Evolutionary conservation across 768 basidiomycete genomes (phyloP), one percentile per base, ranked within the genome.

Genomic region (Chalciporus chontae): DNA sequence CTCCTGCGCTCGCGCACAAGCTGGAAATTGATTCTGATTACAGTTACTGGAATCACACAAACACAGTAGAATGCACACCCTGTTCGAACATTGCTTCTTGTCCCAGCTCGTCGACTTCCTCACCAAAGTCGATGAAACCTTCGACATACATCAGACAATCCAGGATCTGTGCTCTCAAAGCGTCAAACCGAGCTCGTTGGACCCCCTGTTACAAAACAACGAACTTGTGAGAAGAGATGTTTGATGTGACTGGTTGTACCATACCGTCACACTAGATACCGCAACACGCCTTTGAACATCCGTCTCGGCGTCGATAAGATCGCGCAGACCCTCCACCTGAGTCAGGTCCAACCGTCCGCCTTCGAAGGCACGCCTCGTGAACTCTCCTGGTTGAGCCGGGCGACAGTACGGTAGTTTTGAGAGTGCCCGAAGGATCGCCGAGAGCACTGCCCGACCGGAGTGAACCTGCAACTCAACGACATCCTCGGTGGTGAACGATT

Each of bases 51-150:
- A 51, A 4, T 7, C 50, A 43, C 43, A 27, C 36, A 27, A 15
- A 17, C 17, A 42, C 27, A 50, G 18, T 29, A 11, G 29, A 38
- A 67, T 4, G 48, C 59, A 3, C 21, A 88, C 92, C 89, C 71
- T 79, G 73, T 9, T 84, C 84, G 55, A 80, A 83, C 17, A 91
- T 82, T 8, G 77, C 84, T n/a, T 87, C 86, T 60, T 94, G 66
- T 8, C 68, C 91, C 36, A 94, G 79, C 31, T 90, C 88, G 60
- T 94, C 93, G 13, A 69, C 61, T 24, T 85, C 88, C 69, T 96
- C 93, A 6, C 90, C 90, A 66, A 94, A 96, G 65, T 95, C 93
- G 47, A 96, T 94, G 17, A 94, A 69, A 1, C 93, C 94, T 67
- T 96, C 94, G 4, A 91, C 74, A 53, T 83, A 77, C 10, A 93